These are phyloP conservation scores for Postia placenta DNA, from an alignment of 768 basidiomycete species.

Conservation along the genomic window DNA sequence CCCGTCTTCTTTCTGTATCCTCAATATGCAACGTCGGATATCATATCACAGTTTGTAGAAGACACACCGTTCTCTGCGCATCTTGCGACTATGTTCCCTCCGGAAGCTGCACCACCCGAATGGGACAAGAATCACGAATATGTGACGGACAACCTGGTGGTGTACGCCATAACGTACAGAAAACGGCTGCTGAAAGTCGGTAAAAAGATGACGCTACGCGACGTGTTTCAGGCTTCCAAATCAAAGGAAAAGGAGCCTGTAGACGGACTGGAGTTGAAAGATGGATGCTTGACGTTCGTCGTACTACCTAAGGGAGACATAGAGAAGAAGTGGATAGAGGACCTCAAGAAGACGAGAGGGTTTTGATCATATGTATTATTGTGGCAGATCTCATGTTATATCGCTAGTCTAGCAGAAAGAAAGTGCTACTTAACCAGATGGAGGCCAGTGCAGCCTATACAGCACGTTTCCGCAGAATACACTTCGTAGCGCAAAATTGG, in stretches of 20 bases:
- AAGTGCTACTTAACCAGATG: too few species aligned
- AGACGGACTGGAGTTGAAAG: slow-evolving; percentile 83
- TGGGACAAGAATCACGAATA: slow-evolving; percentile 81
- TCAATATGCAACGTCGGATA: slow-evolving; percentile 81
- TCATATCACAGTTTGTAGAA: slow-evolving; percentile 82
- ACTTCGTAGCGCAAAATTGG: too few species aligned
- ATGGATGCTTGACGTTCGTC: slow-evolving; percentile 75
- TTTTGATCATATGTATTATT: too few species aligned
- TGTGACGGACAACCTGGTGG: slow-evolving; percentile 49
- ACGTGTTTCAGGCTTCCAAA: slow-evolving; percentile 63
- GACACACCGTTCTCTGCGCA: slow-evolving; percentile 77
- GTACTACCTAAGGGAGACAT: slow-evolving; percentile 70
- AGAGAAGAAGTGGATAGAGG: slow-evolving; percentile 83
- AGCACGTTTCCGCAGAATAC: too few species aligned
- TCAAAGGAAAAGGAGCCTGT: slow-evolving; percentile 48
- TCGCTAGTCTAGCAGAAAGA: too few species aligned
- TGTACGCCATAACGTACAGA: slow-evolving; percentile 78
- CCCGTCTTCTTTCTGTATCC: slow-evolving; percentile 95
- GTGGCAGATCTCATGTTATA: too few species aligned
- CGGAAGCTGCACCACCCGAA: slow-evolving; percentile 50
- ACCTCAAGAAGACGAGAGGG: slow-evolving; percentile 52
- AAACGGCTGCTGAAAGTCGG: slow-evolving; percentile 86
- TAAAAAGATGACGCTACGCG: slow-evolving; percentile 79
- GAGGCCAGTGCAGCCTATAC: too few species aligned
- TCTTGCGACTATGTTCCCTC: slow-evolving; percentile 79